A percentile compares a stretch with the other conserved stretches of the same genome.
These are phyloP conservation scores for Wallacemonas sp. DNA, from an alignment of 208 protist species.

Conservation along the genomic window DNA sequence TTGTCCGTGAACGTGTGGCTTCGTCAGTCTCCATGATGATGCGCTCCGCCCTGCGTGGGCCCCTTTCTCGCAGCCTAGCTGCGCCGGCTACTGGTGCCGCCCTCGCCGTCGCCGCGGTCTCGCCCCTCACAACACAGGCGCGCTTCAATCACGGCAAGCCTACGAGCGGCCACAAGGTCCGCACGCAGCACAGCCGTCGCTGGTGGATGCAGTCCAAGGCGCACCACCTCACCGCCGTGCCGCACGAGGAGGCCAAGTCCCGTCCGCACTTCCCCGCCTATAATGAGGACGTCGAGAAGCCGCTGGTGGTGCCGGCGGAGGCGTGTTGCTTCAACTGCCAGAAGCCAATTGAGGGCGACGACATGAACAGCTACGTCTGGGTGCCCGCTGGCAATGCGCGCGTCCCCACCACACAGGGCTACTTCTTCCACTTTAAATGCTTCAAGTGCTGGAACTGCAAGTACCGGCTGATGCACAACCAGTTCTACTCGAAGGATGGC, in stretches of 20 bases:
- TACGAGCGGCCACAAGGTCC: slow-evolving; percentile 83
- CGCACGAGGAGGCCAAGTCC: slow-evolving; percentile 77
- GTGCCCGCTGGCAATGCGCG: slow-evolving; percentile 85
- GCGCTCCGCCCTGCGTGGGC: not conserved
- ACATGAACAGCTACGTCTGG: slow-evolving; percentile 88
- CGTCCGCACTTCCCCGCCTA: slow-evolving; percentile 85
- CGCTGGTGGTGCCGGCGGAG: slow-evolving; percentile 73
- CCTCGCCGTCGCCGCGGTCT: not conserved
- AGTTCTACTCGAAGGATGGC: slow-evolving; percentile 90
- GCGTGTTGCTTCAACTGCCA: slow-evolving; percentile 88
- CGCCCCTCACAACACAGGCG: slow-evolving; percentile 15
- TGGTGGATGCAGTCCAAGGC: slow-evolving; percentile 92
- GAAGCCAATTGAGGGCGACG: slow-evolving; percentile 60
- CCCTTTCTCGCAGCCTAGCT: not conserved
- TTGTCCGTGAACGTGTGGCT: not conserved
- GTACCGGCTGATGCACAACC: slow-evolving; percentile 86
- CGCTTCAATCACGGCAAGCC: slow-evolving; percentile 86
- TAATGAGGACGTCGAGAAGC: slow-evolving; percentile 83
- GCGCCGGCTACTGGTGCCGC: slow-evolving; percentile 2
- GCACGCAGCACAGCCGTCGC: slow-evolving; percentile 84
- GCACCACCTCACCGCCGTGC: slow-evolving; percentile 76
- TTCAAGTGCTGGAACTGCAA: slow-evolving; percentile 92
- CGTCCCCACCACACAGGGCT: slow-evolving; percentile 80
- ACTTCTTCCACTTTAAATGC: slow-evolving; percentile 91
- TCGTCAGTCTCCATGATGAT: not conserved